Conservation (phyloP, 352 stramenopile species). For the Phytopythium kandeliae region DNA sequence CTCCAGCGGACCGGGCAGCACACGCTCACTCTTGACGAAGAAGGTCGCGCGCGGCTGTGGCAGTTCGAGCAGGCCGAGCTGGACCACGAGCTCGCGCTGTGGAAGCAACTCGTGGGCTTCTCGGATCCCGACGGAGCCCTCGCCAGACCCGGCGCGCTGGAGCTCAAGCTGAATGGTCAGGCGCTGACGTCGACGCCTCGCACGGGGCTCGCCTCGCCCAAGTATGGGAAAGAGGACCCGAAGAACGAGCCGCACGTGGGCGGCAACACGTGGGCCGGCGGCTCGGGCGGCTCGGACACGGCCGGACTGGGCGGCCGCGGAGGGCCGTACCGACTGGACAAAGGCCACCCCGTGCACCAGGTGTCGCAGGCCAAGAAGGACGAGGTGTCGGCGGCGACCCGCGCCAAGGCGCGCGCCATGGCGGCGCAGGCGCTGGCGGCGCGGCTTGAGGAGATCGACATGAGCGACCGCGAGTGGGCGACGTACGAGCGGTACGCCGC, state of each 20-base stretch:
- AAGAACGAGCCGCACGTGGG: slow-evolving; percentile 93
- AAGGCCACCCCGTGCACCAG: slow-evolving; percentile 92
- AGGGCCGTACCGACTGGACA: slow-evolving; percentile 93
- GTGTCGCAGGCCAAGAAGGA: slow-evolving; percentile 92
- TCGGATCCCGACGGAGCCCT: slow-evolving; percentile 5
- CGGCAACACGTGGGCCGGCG: slow-evolving; percentile 93
- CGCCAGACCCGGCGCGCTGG: slow-evolving; percentile 10
- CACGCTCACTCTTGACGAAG: slow-evolving; percentile 47
- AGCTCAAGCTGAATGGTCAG: slow-evolving; percentile 47
- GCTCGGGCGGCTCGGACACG: slow-evolving; percentile 92
- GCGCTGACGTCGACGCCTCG: slow-evolving; percentile 45
- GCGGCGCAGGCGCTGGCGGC: slow-evolving; percentile 68
- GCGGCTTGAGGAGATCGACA: slow-evolving; percentile 75
- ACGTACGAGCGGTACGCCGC: slow-evolving; percentile 75
- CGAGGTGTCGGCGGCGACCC: slow-evolving; percentile 85
- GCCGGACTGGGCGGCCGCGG: slow-evolving; percentile 90
- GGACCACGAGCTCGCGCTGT: slow-evolving; percentile 39
- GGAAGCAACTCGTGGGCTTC: slow-evolving; percentile 64
- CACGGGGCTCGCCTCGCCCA: slow-evolving; percentile 74
- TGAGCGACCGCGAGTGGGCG: slow-evolving; percentile 76
- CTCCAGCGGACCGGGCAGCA: slow-evolving; percentile 26
- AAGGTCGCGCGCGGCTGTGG: slow-evolving; percentile 53
- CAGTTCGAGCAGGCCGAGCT: slow-evolving; percentile 48
- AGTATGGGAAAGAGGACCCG: slow-evolving; percentile 92
- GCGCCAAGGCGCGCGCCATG: slow-evolving; percentile 55